These are phyloP conservation scores for Neurospora sp. DNA, from an alignment of 495 filamentous ascomycete species.

Conservation along the genomic window DNA sequence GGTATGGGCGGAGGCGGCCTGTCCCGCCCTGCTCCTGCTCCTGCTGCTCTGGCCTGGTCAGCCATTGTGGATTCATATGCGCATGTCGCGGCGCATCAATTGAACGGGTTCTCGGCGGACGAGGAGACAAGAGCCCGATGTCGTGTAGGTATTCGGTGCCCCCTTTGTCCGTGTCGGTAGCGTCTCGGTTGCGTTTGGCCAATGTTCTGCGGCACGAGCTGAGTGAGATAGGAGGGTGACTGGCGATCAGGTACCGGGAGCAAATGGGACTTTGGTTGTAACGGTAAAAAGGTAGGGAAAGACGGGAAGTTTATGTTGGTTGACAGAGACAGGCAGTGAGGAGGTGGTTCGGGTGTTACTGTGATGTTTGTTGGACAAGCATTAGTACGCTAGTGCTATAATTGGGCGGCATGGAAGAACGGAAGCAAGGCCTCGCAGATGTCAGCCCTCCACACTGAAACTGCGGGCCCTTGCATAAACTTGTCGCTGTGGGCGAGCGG, in stretches of 20 bases:
- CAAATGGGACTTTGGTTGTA: not conserved
- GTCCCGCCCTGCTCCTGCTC: constrained; percentile 8
- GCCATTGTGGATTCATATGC: constrained; percentile 26
- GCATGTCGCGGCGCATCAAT: constrained; percentile 18
- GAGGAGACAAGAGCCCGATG: not conserved
- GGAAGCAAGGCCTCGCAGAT: not conserved
- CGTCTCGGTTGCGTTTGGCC: not conserved
- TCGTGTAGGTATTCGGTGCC: not conserved
- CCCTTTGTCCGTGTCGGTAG: not conserved
- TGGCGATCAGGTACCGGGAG: not conserved
- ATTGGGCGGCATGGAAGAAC: not conserved
- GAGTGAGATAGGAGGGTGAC: not conserved
- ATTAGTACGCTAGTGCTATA: not conserved
- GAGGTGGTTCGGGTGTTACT: not conserved
- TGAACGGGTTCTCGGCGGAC: not conserved
- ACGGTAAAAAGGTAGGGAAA: not conserved
- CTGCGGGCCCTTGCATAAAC: constrained; percentile 3
- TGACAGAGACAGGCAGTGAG: not conserved
- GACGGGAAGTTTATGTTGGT: not conserved
- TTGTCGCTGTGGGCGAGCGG: not conserved
- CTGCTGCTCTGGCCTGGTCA: constrained; percentile 24
- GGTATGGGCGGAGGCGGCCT: constrained; percentile 7
- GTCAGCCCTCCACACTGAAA: not conserved
- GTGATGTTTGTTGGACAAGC: not conserved
- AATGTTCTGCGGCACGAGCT: not conserved